These are phyloP conservation scores for Crithidia bombi DNA, from an alignment of 208 protist genomes.

Conservation along the genomic window DNA sequence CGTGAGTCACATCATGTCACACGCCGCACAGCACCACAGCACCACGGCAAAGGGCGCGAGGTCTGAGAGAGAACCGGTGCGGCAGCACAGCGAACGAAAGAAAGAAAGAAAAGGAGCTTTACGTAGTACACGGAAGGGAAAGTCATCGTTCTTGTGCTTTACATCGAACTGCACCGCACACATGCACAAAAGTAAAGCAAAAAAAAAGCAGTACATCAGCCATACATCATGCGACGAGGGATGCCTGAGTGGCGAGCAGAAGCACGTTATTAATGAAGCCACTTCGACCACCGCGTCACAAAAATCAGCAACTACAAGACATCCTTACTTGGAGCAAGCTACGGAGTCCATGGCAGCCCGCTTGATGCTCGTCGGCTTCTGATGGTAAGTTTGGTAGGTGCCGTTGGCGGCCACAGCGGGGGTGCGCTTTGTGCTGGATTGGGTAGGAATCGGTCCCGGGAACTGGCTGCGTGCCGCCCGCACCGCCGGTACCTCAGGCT, in stretches of 20 bases:
- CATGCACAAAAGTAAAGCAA: background rate
- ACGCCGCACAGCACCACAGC: too few species aligned
- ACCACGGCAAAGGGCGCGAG: too few species aligned
- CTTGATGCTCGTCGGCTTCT: constrained; percentile 43
- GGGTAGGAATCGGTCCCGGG: constrained; percentile 80
- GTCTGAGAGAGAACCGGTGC: too few species aligned
- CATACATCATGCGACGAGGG: too few species aligned
- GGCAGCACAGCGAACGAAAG: too few species aligned
- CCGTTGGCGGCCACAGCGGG: constrained; percentile 62
- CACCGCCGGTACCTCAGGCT: constrained; percentile 60
- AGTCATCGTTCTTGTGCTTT: background rate
- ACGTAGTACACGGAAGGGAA: background rate
- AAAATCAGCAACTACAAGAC: constrained; percentile 9
- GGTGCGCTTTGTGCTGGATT: constrained; percentile 84
- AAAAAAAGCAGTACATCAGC: too few species aligned
- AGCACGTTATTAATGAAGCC: too few species aligned
- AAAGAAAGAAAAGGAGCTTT: background rate
- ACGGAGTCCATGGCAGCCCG: constrained; percentile 32
- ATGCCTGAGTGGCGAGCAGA: too few species aligned
- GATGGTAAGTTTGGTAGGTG: constrained; percentile 68
- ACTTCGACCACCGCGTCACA: too few species aligned
- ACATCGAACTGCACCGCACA: background rate
- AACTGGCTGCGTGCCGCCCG: constrained; percentile 75
- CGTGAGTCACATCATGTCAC: too few species aligned
- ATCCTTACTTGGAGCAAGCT: constrained; percentile 35